Base-by-base conservation (phyloP, 2,329 filamentous ascomycete genomes). In the Epichloe coenophiala region DNA sequence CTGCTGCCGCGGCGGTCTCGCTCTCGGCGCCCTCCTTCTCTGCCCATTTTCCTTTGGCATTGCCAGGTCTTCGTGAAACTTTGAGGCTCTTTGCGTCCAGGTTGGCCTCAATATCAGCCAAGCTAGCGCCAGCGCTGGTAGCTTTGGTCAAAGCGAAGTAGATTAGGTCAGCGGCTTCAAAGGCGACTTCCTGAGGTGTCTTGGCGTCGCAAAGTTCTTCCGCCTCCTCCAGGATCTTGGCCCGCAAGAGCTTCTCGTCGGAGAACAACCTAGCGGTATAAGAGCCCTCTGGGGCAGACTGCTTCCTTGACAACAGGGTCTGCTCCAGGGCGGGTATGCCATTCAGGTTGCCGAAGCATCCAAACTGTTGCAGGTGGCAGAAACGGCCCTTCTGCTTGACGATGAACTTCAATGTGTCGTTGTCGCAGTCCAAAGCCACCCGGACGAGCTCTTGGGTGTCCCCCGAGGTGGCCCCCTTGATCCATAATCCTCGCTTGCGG, bases 221-320 rank as follows among this genome's bases (percentile, higher is more conserved):
- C 0, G 93, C 93, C 67, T 98, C 93, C 68, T 98, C 93, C 82
- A 97, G 94, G 51, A 98, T 96, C 75, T 98, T 98, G 3, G 93
- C 93, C 42, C 87, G 78, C 49, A 96, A 71, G 50, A 98, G 77
- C 65, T 94, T 90, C 59, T 88, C 80, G 56, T 98, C 93, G 17
- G 84, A 90, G 73, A 97, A 98, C 1, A 98, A 73, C 36, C 91
- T 78, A 17, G 89, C 88, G 4, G 93, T 98, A 67, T 98, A 98
- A 12, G 93, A 98, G 1, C 90, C 91, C 56, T 78, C 77, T 0
- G 93, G 91, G 0, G 91, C 90, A 17, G 86, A 88, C 41, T 77
- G 69, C 65, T 93, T 95, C 59, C 93, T 83, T 40, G 82, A 84
- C 56, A 85, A 73, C 13, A 98, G 76, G 0, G 90, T 97, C 68